These are phyloP conservation scores for Ilyonectria mors-panacis DNA, from an alignment of 2,329 filamentous ascomycete genomes.

Conservation along the genomic window DNA sequence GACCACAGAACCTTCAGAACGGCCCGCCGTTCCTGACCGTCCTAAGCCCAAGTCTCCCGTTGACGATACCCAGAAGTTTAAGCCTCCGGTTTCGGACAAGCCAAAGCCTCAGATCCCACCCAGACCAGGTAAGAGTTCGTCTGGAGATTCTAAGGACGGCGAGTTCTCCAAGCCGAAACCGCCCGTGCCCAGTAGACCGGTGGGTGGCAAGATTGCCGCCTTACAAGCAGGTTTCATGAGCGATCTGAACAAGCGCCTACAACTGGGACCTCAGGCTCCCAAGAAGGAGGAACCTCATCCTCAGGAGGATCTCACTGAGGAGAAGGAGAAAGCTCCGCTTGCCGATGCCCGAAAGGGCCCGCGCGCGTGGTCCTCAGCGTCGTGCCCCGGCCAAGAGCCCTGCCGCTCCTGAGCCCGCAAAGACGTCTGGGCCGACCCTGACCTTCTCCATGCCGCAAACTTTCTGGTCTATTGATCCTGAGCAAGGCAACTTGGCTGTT, in stretches of 20 bases:
- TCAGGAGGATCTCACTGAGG: slow-evolving; percentile 68
- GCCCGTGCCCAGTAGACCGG: slow-evolving; percentile 80
- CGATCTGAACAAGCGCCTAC: slow-evolving; percentile 90
- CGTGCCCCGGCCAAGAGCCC: slow-evolving; percentile 73
- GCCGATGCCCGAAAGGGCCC: slow-evolving; percentile 88
- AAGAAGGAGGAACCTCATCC: slow-evolving; percentile 79
- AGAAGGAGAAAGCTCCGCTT: slow-evolving; percentile 83
- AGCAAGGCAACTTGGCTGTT: slow-evolving; percentile 61
- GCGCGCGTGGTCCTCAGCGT: slow-evolving; percentile 89
- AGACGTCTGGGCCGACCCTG: slow-evolving; percentile 55
- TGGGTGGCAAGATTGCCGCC: slow-evolving; percentile 89
- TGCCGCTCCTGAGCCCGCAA: slow-evolving; percentile 52
- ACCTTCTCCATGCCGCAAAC: slow-evolving; percentile 64
- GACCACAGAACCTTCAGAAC: slow-evolving; percentile 54
- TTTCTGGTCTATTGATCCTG: slow-evolving; percentile 67
- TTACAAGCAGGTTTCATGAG: slow-evolving; percentile 93
- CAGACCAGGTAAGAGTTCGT: slow-evolving; percentile 69
- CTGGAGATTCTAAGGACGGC: slow-evolving; percentile 59
- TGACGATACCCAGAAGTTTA: slow-evolving; percentile 55
- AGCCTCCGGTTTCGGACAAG: slow-evolving; percentile 65
- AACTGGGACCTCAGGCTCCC: slow-evolving; percentile 84
- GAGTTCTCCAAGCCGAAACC: slow-evolving; percentile 81
- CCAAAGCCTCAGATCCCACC: slow-evolving; percentile 74
- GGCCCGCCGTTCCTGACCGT: slow-evolving; percentile 65
- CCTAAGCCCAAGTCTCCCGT: slow-evolving; percentile 65